These are phyloP conservation scores for Fagopyrum tataricum DNA, from an alignment of 148 eudicot genomes.

Conservation along the genomic window DNA sequence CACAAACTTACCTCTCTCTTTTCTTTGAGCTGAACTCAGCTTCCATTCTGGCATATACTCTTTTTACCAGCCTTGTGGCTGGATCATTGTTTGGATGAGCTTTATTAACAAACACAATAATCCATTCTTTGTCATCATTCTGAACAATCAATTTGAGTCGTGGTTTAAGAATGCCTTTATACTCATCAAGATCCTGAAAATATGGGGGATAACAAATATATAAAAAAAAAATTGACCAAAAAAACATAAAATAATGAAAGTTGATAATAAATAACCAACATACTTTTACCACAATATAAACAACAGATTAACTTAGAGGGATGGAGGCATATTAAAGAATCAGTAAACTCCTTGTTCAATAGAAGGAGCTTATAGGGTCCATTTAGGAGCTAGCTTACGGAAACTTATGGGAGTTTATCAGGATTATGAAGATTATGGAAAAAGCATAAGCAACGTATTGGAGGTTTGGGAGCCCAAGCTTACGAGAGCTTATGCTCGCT, in stretches of 20 bases:
- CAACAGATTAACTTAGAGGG: neutral
- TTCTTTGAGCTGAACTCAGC: constrained; percentile 98
- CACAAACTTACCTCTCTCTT: constrained; percentile 64
- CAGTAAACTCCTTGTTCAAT: neutral
- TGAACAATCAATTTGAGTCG: constrained; percentile 88
- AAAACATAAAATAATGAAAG: neutral
- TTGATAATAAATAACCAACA: neutral
- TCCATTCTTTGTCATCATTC: constrained; percentile 97
- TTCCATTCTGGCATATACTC: constrained; percentile 88
- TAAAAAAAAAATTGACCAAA: no score
- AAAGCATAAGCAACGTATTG: neutral
- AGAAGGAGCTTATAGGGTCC: no score
- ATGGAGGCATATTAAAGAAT: neutral
- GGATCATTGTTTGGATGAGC: constrained; percentile 92
- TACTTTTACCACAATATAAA: neutral
- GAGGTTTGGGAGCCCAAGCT: no score
- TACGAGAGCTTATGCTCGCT: no score
- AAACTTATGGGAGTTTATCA: no score
- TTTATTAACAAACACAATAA: constrained; percentile 87
- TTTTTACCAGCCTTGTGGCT: constrained; percentile 92
- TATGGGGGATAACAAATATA: neutral
- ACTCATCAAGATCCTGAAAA: constrained; percentile 92
- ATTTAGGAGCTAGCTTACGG: no score
- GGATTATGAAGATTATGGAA: neutral
- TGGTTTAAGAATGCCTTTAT: constrained; percentile 93